Percentiles rank a stretch among this genome's conserved stretches.
phyloP scores from a whole-genome alignment of 371 early-diverging fungal species.

The Vairimorpha necatrix region DNA sequence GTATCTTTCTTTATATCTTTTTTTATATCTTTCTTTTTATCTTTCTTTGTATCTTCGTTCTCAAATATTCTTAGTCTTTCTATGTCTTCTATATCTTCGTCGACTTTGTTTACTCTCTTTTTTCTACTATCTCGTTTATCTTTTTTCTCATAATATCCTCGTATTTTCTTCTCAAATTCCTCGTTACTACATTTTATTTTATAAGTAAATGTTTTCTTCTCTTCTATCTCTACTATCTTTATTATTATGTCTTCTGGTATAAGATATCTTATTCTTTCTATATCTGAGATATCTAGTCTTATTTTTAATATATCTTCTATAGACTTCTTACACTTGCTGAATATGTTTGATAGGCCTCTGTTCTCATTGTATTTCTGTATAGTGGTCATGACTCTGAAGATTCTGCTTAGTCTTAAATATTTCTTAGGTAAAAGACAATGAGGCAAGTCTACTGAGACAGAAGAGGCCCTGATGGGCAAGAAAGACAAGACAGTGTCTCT shows the following conservation, averaged over 20 bases:
- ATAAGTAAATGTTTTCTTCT: constrained; percentile 44
- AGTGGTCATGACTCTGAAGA: constrained; percentile 40
- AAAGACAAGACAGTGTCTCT: background rate
- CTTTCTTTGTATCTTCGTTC: background rate
- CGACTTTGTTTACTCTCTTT: background rate
- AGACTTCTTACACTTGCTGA: constrained; percentile 25
- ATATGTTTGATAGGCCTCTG: constrained; percentile 36
- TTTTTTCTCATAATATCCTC: constrained; percentile 4
- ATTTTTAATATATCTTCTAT: constrained; percentile 48
- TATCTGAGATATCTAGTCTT: constrained; percentile 20
- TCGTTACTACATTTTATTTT: constrained; percentile 2
- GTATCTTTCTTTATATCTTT: background rate
- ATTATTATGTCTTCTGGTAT: constrained; percentile 19
- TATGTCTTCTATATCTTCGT: background rate
- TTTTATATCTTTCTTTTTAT: background rate
- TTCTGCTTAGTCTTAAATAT: constrained; percentile 24
- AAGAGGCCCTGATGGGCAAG: background rate
- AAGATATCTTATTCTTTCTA: constrained; percentile 45
- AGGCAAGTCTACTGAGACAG: background rate
- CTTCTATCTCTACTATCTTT: constrained; percentile 26
- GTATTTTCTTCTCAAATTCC: constrained; percentile 34
- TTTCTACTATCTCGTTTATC: background rate
- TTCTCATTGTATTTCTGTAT: constrained; percentile 44
- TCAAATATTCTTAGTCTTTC: background rate
- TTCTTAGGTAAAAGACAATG: constrained; percentile 33